Conservation (phyloP, 1,139 yeast genomes). For the Debaryomycetaceae sp. region DNA sequence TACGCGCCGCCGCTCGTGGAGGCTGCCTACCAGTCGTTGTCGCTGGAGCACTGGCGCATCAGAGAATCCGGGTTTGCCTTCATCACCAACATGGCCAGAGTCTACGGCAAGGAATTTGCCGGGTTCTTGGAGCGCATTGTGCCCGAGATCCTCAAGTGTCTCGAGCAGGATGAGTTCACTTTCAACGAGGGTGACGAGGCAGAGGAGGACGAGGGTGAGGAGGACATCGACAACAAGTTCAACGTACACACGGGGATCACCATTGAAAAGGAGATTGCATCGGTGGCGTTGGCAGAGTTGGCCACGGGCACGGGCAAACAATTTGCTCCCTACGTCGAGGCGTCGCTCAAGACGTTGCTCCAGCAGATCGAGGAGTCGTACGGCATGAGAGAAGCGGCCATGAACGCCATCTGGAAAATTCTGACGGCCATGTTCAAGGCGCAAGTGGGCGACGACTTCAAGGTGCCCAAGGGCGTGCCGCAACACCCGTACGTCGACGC, state of each 20-base stretch:
- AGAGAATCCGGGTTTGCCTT: conserved; percentile 96
- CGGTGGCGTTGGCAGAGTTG: conserved; percentile 86
- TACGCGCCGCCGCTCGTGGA: conserved; percentile 87
- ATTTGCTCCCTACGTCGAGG: conserved; percentile 75
- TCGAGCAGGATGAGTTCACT: conserved; percentile 78
- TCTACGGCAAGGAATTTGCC: conserved; percentile 85
- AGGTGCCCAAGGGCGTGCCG: conserved; percentile 74
- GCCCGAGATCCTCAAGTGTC: conserved; percentile 79
- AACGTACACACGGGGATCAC: conserved; percentile 93
- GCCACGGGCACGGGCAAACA: conserved; percentile 81
- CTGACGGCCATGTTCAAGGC: conserved; percentile 67
- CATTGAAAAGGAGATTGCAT: conserved; percentile 95
- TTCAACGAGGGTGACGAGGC: conserved; percentile 34
- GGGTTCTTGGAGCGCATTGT: conserved; percentile 79
- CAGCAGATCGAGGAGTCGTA: conserved; percentile 82
- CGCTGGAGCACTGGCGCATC: conserved; percentile 75
- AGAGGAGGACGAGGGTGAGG: conserved; percentile 33
- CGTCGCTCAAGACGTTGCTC: conserved; percentile 58
- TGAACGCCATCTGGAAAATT: conserved; percentile 79
- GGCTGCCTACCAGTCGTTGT: conserved; percentile 78
- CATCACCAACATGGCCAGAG: conserved; percentile 90
- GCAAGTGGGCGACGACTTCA: conserved; percentile 44
- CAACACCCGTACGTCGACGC: conserved; percentile 55
- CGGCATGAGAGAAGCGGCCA: conserved; percentile 87
- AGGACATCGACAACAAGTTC: conserved; percentile 65